Conservation (phyloP, 441 rosid species). For the Arabidopsis hybrid region DNA sequence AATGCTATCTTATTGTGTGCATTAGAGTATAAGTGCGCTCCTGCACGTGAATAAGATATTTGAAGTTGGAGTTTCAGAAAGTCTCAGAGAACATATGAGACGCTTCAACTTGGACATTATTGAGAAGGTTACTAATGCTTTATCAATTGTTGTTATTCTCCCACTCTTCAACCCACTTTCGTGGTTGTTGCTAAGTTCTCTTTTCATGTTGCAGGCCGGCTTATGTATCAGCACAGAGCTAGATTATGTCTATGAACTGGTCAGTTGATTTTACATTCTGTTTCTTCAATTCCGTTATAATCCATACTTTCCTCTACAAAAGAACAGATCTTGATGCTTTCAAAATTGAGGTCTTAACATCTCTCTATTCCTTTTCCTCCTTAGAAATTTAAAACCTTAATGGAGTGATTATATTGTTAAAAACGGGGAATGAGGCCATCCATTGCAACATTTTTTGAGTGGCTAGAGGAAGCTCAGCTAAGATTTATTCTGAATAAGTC, state of each 20-base stretch:
- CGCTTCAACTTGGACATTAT: conserved; percentile 70
- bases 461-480: neutral
- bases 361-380: conserved; percentile 7
- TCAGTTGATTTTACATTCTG: conserved; percentile 47
- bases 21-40: conserved; percentile 81
- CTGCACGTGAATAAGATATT: conserved; percentile 86
- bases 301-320: neutral
- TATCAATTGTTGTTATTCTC: conserved; percentile 18
- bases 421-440: neutral
- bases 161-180: conserved; percentile 11
- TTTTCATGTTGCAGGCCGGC: conserved; percentile 65
- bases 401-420: neutral
- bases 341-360: conserved; percentile 19
- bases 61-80: conserved; percentile 84
- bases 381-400: conserved; percentile 2
- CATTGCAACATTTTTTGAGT: conserved; percentile 11
- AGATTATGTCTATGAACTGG: conserved; percentile 93
- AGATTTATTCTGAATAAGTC: neutral
- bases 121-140: conserved; percentile 64
- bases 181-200: conserved; percentile 31
- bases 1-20: conserved; percentile 31
- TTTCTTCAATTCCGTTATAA: conserved; percentile 20
- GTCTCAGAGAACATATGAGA: conserved; percentile 71
- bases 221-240: conserved; percentile 80
- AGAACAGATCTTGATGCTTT: conserved; percentile 24